phyloP scores from a whole-genome alignment of 2,329 filamentous ascomycete species.

The Zasmidium angulare region DNA sequence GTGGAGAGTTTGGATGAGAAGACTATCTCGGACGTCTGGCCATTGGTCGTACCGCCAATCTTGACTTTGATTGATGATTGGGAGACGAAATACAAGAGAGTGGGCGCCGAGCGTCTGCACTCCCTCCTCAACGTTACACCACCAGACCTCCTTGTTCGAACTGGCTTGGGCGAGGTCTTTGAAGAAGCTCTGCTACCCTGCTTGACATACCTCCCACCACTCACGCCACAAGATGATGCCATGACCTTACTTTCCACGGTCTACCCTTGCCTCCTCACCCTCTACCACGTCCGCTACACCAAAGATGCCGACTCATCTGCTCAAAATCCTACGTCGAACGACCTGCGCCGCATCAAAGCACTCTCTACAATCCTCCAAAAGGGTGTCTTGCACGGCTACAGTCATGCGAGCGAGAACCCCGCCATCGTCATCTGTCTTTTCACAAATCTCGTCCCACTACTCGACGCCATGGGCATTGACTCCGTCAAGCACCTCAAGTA shows the following conservation, averaged over 20 bases:
- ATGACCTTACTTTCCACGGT: constrained; percentile 62
- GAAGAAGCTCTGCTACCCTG: constrained; percentile 68
- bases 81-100: constrained; percentile 52
- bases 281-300: constrained; percentile 51
- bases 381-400: constrained; percentile 46
- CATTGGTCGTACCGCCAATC: constrained; percentile 67
- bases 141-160: constrained; percentile 54
- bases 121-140: constrained; percentile 59
- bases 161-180: constrained; percentile 67
- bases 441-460: constrained; percentile 47
- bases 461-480: constrained; percentile 61
- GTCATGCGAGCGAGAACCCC: constrained; percentile 60
- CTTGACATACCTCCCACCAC: constrained; percentile 71
- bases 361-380: constrained; percentile 48
- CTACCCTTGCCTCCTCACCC: constrained; percentile 64
- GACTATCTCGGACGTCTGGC: constrained; percentile 60
- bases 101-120: constrained; percentile 57
- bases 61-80: constrained; percentile 68
- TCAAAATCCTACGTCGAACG: constrained; percentile 27
- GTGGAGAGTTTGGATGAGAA: constrained; percentile 54
- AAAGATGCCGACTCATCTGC: constrained; percentile 20
- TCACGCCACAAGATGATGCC: constrained; percentile 74
- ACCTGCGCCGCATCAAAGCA: constrained; percentile 35
- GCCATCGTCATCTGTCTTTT: constrained; percentile 59
- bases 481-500: constrained; percentile 68